Evolutionary conservation across 73 alveolate species (phyloP), one percentile per base, ranked within the genome.

Genomic region (Paramecium tetraurelia): DNA sequence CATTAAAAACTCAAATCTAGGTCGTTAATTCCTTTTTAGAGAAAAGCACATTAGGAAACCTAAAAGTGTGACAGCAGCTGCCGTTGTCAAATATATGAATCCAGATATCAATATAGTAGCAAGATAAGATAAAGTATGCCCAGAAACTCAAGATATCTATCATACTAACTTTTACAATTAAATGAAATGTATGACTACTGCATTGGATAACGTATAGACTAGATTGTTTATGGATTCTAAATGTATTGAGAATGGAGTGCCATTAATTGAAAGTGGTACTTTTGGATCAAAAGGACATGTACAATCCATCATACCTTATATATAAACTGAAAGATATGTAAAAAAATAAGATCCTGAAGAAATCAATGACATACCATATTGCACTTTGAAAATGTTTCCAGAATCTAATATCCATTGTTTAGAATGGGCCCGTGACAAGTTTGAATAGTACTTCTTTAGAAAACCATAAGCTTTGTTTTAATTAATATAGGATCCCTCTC

Each of bases 341-440:
- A 90, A 96, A 11, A 92, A 92, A 80, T 90, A 95, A 48, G 99
- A 98, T 86, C 99, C 99, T 43, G 99, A 96, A 59, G 97, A 98
- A 93, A 93, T 94, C 46, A 96, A 92, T 59, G 96, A 95, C 36
- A 98, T 98, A 12, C 99, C 99, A 41, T 97, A 94, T 86, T 98
- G 99, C 77, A 98, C 99, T 40, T 86, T 98, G 33, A 98, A 95
- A 94, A 96, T 97, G 92, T 99, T 99, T 99, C 99, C 99, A 57
- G 96, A 98, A 85, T 95, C 97, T 94, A 98, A 97, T 58, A 99
- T 97, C 92, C 99, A 99, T 96, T 96, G 99, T 92, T 98, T 99
- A 76, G 99, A 99, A 92, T 99, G 99, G 99, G 99, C 99, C 16
- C 94, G 99, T 92, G 99, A 98, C 57, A 96, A 94, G 68, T 99